Evolutionary conservation across 495 filamentous ascomycete genomes (phyloP), one percentile per base, ranked within the genome.

Genomic region (Annulohypoxylon stygium): DNA sequence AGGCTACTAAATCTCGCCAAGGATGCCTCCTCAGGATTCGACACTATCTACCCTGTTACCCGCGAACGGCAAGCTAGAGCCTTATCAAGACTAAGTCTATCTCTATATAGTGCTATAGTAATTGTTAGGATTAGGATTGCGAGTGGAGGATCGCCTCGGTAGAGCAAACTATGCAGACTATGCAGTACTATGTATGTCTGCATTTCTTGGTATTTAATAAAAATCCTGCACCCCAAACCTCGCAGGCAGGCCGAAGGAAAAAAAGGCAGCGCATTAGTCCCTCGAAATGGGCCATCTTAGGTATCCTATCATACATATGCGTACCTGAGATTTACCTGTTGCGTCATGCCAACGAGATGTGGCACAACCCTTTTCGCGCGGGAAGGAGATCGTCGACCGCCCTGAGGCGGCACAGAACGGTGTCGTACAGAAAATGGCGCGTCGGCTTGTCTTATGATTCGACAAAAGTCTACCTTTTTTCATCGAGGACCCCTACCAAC

Each of bases 351-450:
- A 65, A 43, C 69, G 36, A 57, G 65, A 71, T 69, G 73, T 69
- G 48, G 73, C 73, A 72, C 69, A 71, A 72, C 69, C 53, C 48
- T 63, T 60, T 72, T 72, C 65, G 64, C 39, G 62, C 62, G 74
- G 76, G 67, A 71, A 65, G 67, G 58, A 67, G 71, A 76, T 76
- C 75, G 63, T 65, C 74, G 55, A 61, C 63, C 66, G 74, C 68
- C 61, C 61, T 53, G 65, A 66, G 61, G 69, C 76, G 75, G 77
- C 77, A 78, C 72, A 74, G 72, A 69, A 77, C 77, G 75, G 75
- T 78, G 77, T 75, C 73, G 75, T 76, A 79, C 77, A 79, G 75
- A 77, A 79, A 79, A 79, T 79, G 77, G 77, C 77, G 75, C 77
- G 77, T 79, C 70, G 67, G 67, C 70, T 69, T 74, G 71, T 67